Conservation (phyloP, 495 filamentous ascomycete genomes). For the Neurospora tetrasperma region DNA sequence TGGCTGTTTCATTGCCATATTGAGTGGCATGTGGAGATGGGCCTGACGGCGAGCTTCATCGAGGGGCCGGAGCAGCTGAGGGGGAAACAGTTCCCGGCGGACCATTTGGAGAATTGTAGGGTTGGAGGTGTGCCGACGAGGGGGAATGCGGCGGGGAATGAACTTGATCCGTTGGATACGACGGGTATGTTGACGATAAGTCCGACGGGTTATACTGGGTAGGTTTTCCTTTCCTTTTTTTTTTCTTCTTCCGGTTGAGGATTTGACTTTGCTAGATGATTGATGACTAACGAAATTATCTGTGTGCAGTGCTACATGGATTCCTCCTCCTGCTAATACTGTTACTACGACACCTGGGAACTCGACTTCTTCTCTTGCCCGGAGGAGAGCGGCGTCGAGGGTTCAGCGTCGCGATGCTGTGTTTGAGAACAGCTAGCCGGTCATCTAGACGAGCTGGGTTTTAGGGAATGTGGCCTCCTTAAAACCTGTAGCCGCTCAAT, state of each 20-base stretch:
- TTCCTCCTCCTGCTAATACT: background rate
- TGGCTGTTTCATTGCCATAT: conserved; percentile 79
- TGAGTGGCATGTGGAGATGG: conserved; percentile 70
- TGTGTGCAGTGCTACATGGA: background rate
- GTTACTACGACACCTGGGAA: background rate
- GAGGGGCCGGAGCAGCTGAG: conserved; percentile 57
- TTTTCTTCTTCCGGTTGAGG: background rate
- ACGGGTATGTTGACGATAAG: conserved; percentile 37
- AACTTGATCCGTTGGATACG: conserved; percentile 48
- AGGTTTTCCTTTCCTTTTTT: conserved; percentile 6
- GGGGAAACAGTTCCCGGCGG: conserved; percentile 48
- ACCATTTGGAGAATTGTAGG: conserved; percentile 50
- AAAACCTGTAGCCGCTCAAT: background rate
- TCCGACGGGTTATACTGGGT: conserved; percentile 33
- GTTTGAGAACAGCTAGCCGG: background rate
- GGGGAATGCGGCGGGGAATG: conserved; percentile 74
- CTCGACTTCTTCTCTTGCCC: background rate
- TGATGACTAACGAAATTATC: background rate
- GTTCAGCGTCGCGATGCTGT: background rate
- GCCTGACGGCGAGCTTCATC: conserved; percentile 60
- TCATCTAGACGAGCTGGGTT: background rate
- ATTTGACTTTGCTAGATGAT: too few species aligned
- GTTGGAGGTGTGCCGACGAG: conserved; percentile 35
- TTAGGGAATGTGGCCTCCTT: background rate
- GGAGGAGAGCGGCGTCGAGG: background rate